phyloP scores from a whole-genome alignment of 2,329 filamentous ascomycete genomes.

The Myriosclerotinia scirpicola region DNA sequence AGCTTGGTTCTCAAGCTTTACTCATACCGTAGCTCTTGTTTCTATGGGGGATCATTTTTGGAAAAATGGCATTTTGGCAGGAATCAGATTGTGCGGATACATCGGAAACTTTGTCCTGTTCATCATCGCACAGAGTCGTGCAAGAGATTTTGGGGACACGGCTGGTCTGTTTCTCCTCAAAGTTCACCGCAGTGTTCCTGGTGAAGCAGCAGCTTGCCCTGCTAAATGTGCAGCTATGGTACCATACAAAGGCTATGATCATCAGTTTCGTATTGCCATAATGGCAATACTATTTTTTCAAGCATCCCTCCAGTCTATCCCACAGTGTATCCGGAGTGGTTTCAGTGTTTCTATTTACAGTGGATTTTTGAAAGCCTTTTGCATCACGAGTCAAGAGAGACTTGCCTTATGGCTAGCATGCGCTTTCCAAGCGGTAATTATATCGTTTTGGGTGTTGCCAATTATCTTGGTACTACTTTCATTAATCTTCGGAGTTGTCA shows the following conservation, averaged over 20 bases:
- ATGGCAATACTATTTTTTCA: conserved; percentile 7
- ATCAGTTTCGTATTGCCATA: conserved; percentile 3
- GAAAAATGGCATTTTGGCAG: not conserved
- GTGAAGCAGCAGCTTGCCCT: conserved; percentile 8
- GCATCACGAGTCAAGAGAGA: not conserved
- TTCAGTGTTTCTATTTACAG: not conserved
- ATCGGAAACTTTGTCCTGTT: conserved; percentile 12
- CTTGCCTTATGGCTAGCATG: not conserved
- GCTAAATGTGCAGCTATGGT: not conserved
- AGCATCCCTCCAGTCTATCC: conserved; percentile 13
- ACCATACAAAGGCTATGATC: conserved; percentile 5
- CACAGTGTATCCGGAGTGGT: not conserved
- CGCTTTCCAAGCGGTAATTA: conserved; percentile 1
- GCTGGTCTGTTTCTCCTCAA: not conserved
- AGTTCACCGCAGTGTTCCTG: not conserved
- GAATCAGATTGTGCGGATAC: conserved; percentile 8
- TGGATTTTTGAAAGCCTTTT: not conserved
- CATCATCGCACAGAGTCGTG: not conserved
- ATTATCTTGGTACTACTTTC: not conserved
- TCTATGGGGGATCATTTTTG: conserved; percentile 5
- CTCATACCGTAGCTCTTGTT: conserved; percentile 7
- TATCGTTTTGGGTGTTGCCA: conserved; percentile 7
- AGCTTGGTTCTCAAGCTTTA: conserved; percentile 18
- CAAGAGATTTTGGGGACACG: conserved; percentile 14
- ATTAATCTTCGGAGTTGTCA: not conserved